Conservation (phyloP, 2,329 filamentous ascomycete species). For the Phaeosphaeria sp. region DNA sequence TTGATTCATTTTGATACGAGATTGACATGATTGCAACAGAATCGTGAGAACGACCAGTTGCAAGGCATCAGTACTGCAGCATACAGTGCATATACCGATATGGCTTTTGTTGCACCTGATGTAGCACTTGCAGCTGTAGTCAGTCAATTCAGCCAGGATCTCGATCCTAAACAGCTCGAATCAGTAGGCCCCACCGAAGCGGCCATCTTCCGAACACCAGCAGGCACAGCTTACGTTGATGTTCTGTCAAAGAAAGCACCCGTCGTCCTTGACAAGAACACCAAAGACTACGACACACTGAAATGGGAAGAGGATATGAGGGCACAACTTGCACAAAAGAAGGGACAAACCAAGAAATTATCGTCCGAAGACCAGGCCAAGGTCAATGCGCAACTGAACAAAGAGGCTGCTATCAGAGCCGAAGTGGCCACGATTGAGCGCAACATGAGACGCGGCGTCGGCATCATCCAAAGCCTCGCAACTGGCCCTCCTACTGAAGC, state of each 20-base stretch:
- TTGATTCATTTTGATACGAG: constrained; percentile 13
- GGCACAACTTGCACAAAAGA: constrained; percentile 88
- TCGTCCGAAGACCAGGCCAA: constrained; percentile 88
- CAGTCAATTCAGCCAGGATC: constrained; percentile 73
- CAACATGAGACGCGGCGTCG: constrained; percentile 80
- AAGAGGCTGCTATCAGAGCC: constrained; percentile 79
- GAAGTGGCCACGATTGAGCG: constrained; percentile 74
- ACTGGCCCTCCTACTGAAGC: constrained; percentile 89
- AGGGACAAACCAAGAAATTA: constrained; percentile 88
- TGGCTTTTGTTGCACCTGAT: constrained; percentile 92
- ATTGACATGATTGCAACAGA: constrained; percentile 14
- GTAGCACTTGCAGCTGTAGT: constrained; percentile 78
- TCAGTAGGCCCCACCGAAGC: constrained; percentile 85
- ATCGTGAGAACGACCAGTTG: constrained; percentile 28
- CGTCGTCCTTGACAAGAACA: constrained; percentile 81
- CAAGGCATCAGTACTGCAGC: constrained; percentile 69
- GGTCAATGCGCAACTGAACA: constrained; percentile 87
- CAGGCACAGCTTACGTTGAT: constrained; percentile 88
- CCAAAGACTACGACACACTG: constrained; percentile 91
- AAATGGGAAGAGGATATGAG: constrained; percentile 97
- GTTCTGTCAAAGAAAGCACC: constrained; percentile 84
- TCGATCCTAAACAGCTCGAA: constrained; percentile 72
- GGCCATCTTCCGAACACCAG: constrained; percentile 89
- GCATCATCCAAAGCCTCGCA: constrained; percentile 82
- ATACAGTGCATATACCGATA: constrained; percentile 83